A percentile compares a stretch with the other conserved stretches of the same genome.
Conservation (phyloP, 2,329 filamentous ascomycete genomes). For the Ophiostoma sp. region DNA sequence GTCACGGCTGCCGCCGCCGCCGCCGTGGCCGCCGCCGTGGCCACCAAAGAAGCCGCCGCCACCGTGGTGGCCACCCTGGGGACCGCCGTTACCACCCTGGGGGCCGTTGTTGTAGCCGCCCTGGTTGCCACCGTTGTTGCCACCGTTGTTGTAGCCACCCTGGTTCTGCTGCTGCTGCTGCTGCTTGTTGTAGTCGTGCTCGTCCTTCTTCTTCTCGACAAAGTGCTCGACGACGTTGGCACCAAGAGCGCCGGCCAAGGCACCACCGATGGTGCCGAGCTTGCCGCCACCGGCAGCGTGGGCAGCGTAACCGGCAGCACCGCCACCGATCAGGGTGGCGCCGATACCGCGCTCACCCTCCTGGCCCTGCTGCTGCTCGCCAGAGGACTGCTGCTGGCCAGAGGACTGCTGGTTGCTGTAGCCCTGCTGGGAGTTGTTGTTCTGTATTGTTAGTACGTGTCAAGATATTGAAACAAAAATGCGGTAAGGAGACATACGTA, state of each 20-base stretch:
- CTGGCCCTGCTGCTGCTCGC: conserved; percentile 4
- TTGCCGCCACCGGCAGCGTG: conserved; percentile 50
- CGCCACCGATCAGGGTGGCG: conserved; percentile 49
- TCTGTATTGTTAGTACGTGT: neutral
- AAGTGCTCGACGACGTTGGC: conserved; percentile 48
- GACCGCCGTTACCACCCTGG: neutral
- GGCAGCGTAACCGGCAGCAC: conserved; percentile 50
- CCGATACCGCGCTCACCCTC: conserved; percentile 49
- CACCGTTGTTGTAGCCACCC: neutral
- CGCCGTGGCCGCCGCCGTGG: conserved; percentile 7
- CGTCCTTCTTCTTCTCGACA: conserved; percentile 26
- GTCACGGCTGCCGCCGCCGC: neutral
- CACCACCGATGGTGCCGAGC: conserved; percentile 47
- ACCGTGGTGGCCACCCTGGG: conserved; percentile 8
- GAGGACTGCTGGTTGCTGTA: neutral
- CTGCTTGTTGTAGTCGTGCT: conserved; percentile 18
- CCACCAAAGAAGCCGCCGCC: neutral
- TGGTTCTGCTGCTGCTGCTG: conserved; percentile 7
- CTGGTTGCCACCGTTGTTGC: neutral
- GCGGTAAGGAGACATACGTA: neutral
- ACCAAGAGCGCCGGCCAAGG: conserved; percentile 50
- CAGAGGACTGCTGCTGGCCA: neutral
- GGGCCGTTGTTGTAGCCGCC: neutral
- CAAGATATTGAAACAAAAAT: no score
- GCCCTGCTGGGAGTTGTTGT: conserved; percentile 1